Evolutionary conservation across 2,329 filamentous ascomycete genomes (phyloP).

Genomic region (Apiospora rasikravindrae): DNA sequence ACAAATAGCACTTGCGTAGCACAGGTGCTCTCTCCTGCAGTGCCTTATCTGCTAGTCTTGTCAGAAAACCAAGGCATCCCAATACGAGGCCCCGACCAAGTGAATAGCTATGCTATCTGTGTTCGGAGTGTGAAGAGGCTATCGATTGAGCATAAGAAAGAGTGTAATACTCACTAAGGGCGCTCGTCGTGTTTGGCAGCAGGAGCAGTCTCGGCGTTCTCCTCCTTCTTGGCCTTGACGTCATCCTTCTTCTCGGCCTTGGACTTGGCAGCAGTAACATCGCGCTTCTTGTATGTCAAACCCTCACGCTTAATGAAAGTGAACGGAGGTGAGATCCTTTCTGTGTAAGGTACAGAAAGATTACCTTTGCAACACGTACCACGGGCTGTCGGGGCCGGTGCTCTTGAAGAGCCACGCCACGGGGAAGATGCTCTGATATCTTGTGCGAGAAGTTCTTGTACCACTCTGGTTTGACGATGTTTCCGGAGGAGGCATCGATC

Average conservation of each 20-base stretch:
- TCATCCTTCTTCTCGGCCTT: not conserved
- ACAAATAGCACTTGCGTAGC: too few species aligned
- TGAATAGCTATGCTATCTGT: too few species aligned
- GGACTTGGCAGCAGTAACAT: not conserved
- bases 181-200: not conserved
- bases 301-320: too few species aligned
- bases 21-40: too few species aligned
- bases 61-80: too few species aligned
- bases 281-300: not conserved
- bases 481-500: too few species aligned
- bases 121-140: too few species aligned
- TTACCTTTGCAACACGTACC: too few species aligned
- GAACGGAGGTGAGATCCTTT: too few species aligned
- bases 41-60: too few species aligned
- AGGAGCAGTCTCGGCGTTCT: not conserved
- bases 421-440: constrained; percentile 53
- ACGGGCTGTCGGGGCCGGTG: constrained; percentile 52
- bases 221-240: not conserved
- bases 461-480: constrained; percentile 49
- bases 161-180: not conserved
- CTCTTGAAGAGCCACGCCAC: constrained; percentile 58
- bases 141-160: not conserved
- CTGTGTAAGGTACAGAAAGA: too few species aligned
- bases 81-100: too few species aligned
- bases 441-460: constrained; percentile 52